Evolutionary conservation across 2,329 filamentous ascomycete species (phyloP).

Genomic region (Ceratocystis harringtonii): DNA sequence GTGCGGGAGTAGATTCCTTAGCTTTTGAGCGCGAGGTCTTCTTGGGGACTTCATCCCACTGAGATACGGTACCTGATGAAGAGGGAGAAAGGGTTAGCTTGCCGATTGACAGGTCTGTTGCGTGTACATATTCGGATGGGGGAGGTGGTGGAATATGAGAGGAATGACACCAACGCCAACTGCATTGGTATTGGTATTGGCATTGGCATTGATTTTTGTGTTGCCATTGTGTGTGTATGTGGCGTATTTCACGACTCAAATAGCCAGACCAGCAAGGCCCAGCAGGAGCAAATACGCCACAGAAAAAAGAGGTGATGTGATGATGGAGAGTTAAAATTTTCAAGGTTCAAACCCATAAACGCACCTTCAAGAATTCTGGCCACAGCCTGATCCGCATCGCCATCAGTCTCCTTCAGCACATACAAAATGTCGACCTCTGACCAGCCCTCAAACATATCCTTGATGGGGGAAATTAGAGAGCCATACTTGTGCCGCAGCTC

Average conservation of each 20-base stretch:
- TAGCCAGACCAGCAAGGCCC: neutral
- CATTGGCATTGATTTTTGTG: too few relatives aligned
- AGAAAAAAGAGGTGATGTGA: neutral
- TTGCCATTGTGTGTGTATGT: neutral
- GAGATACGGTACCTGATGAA: constrained; percentile 53
- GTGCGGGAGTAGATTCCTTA: constrained; percentile 39
- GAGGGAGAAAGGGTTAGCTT: constrained; percentile 10
- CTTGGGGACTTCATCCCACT: constrained; percentile 74
- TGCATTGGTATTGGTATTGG: neutral
- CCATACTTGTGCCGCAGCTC: constrained; percentile 85
- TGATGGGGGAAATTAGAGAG: constrained; percentile 62
- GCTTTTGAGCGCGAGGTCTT: constrained; percentile 63
- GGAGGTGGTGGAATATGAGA: neutral
- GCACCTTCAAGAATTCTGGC: constrained; percentile 68
- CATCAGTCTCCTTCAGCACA: constrained; percentile 75
- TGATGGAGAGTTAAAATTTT: too few relatives aligned
- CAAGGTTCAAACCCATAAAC: constrained; percentile 18
- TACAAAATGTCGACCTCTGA: constrained; percentile 89
- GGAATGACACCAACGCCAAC: neutral
- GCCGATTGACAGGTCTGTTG: neutral
- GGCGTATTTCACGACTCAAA: neutral
- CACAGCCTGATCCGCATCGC: constrained; percentile 59
- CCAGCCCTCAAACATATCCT: constrained; percentile 92
- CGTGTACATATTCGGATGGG: neutral
- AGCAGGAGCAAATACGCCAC: neutral